Evolutionary conservation across 1,139 yeast species (phyloP), one percentile per base, ranked within the genome.

Genomic region (Geotrichum carabidarum): DNA sequence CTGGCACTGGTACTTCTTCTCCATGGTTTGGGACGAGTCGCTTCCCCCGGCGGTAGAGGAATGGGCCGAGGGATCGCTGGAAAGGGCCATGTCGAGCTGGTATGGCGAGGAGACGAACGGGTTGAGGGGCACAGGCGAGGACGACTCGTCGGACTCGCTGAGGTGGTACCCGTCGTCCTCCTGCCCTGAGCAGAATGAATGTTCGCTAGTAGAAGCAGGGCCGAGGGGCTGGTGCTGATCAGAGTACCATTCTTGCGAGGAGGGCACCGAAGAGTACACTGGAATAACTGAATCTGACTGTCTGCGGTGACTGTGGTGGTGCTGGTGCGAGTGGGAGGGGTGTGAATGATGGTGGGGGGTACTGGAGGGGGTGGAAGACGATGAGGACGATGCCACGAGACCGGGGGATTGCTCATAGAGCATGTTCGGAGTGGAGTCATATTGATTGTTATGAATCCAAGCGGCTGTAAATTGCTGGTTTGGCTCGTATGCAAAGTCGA

Each of bases 1-100:
- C 2, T 71, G 73, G 65, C 88, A 83, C 17, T 68, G 70, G 56
- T 62, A 65, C 51, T 65, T 63, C 45, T 59, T 61, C 30, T 37
- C 40, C 15, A 27, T 22, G 17, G 15, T 12, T 38, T 14, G 27
- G 27, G 27, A 22, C 27, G 27, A 22, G 27, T 22, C 27, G 27
- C 27, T 22, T 22, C 27, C 27, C 27, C 27, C 27, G 27, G 27
- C 27, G 5, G 27, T 22, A 22, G 27, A 5, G 27, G 5, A 4
- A 32, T 17, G 32, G 45, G 30, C 22, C 30, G 42, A 34, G 27
- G 30, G 44, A 8, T 32, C 27, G 44, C 27, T 5, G 5, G 27
- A 22, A 17, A 22, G 27, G 15, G 22, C 44, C 17, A 42, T 6
- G 44, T 27, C 12, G 44, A 14, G 31, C 5, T 15, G 18, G 34